A percentile compares a stretch with the other conserved stretches of the same genome.
Evolutionary conservation across 345 rosid species (phyloP).

Genomic region (rapeseed (Brassica napus)): DNA sequence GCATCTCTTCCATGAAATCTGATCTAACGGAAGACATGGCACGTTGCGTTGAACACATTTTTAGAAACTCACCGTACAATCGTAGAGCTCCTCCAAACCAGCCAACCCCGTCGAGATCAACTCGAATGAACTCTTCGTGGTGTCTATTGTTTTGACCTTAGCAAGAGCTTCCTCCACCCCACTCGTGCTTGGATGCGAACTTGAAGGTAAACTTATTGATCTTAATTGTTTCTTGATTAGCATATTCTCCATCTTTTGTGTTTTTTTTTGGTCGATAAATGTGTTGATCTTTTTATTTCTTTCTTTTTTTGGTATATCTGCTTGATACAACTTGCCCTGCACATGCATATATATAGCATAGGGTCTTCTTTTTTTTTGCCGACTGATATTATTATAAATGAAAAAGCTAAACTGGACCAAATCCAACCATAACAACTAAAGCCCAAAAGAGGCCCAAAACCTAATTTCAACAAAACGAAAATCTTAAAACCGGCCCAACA

Average conservation of each 20-base stretch:
- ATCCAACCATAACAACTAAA: too few species aligned
- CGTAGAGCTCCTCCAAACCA: conserved; percentile 52
- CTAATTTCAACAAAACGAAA: too few species aligned
- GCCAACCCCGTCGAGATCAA: conserved; percentile 43
- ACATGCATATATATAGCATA: conserved; percentile 7
- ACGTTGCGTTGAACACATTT: conserved; percentile 54
- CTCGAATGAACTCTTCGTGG: conserved; percentile 39
- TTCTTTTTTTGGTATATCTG: background rate
- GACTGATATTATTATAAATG: too few species aligned
- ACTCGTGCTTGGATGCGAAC: conserved; percentile 62
- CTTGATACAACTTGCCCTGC: conserved; percentile 9
- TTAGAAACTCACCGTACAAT: conserved; percentile 51
- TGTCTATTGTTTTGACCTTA: conserved; percentile 46
- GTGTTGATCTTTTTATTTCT: background rate
- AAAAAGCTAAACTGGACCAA: too few species aligned
- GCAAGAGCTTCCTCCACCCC: conserved; percentile 51
- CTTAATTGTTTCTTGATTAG: conserved; percentile 46
- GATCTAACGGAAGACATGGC: conserved; percentile 41
- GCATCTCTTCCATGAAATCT: conserved; percentile 48
- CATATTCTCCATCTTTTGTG: conserved; percentile 29
- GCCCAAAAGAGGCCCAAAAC: too few species aligned
- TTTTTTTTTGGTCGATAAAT: background rate
- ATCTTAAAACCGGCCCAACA: too few species aligned
- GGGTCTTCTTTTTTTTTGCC: background rate
- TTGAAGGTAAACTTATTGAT: conserved; percentile 71